Base-by-base conservation (phyloP, 1,284 basidiomycete genomes). In the Austropuccinia psidii region DNA sequence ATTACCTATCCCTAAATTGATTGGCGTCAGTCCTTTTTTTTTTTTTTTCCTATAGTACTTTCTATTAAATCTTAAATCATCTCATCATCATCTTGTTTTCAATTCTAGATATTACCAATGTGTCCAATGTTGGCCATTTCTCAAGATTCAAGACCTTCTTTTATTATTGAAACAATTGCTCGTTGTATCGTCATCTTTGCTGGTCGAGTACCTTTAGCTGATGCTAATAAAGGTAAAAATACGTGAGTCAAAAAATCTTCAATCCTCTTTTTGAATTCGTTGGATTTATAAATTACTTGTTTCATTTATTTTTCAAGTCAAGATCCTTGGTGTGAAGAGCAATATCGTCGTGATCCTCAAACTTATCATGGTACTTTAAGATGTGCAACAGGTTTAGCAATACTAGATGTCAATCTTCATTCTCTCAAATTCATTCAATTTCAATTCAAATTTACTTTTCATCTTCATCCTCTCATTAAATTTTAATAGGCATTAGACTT, bases 331-430 rank as follows among this genome's bases (percentile, higher is more conserved):
- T 24, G 21, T 37, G 60, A 65, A 39, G 61, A 55, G 6, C 27
- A 62, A n/a, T 73, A 54, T 54, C 33, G n/a, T 19, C 7, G 8
- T 19, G 70, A 73, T 58, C 70, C 70, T 29, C 76, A 77, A 43
- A 77, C 76, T 7, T 80, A 79, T 62, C 75, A 77, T 19, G 77
- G 77, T 29, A 78, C 77, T 52, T 70, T 80, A 5, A 73, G 80
- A 9, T 76, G 79, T 61, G 75, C 76, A 1, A 79, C 79, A 0
- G 80, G 80, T 0, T 61, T 80, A 5, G 76, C 76, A 0, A 76
- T 78, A 52, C 66, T 80, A n/a, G 24, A 75, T 7, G 76, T 77
- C 21, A 27, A 47, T 15, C 21, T 37, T 24, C 21, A 27, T 37
- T 21, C 21, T 9, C 41, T 45, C 41, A 47, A 24, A 19, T 5